phyloP scores from a whole-genome alignment of 345 rosid species.

The Boechera retrofracta region DNA sequence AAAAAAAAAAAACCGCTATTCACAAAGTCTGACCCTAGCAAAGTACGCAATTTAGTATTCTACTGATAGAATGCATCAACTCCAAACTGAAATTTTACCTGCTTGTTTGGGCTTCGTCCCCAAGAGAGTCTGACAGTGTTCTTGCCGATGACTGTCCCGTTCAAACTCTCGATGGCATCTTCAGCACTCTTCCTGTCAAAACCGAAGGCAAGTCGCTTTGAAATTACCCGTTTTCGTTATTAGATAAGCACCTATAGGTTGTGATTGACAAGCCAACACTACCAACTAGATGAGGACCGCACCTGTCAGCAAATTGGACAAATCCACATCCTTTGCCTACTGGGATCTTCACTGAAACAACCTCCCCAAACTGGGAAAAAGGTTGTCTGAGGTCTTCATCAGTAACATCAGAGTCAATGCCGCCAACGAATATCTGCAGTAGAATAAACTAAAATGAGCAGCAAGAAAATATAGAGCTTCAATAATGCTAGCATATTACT shows the following conservation, averaged over 20 bases:
- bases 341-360: conserved; percentile 92
- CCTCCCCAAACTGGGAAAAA: conserved; percentile 84
- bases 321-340: conserved; percentile 96
- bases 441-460: conserved; percentile 24
- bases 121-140: conserved; percentile 95
- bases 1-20: background rate
- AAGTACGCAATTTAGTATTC: conserved; percentile 4
- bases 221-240: background rate
- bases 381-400: conserved; percentile 91
- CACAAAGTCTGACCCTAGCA: conserved; percentile 22
- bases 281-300: background rate
- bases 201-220: conserved; percentile 10
- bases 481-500: conserved; percentile 12
- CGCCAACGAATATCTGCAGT: conserved; percentile 93
- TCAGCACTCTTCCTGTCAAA: conserved; percentile 78
- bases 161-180: conserved; percentile 77
- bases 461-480: conserved; percentile 15
- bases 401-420: conserved; percentile 79
- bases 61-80: background rate
- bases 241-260: conserved; percentile 4
- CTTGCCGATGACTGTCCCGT: conserved; percentile 82
- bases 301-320: conserved; percentile 86
- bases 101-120: conserved; percentile 92
- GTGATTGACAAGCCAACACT: conserved; percentile 3
- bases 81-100: conserved; percentile 52